Conservation (phyloP, 257 asterid species). For the Solanum arcanum region DNA sequence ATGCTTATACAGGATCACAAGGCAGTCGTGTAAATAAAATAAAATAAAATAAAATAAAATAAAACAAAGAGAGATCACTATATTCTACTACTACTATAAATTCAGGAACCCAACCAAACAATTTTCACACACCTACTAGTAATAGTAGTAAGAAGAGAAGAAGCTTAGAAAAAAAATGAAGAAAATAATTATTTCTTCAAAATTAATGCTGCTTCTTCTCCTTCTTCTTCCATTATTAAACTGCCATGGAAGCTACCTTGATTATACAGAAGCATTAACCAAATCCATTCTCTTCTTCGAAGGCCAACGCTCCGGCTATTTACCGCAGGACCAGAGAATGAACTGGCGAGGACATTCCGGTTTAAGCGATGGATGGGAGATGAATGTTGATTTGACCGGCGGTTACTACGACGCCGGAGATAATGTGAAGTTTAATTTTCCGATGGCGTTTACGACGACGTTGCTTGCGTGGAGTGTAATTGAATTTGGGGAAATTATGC, state of each 20-base stretch:
- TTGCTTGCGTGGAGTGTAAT: slow-evolving; percentile 92
- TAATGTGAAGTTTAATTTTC: slow-evolving; percentile 77
- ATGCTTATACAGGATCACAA: not conserved
- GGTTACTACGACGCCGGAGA: slow-evolving; percentile 99
- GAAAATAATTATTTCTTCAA: not conserved
- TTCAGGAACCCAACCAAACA: not conserved
- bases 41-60: not conserved
- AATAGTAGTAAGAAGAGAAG: not conserved
- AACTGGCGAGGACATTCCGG: slow-evolving; percentile 83
- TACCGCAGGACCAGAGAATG: slow-evolving; percentile 78
- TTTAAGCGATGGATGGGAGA: slow-evolving; percentile 68
- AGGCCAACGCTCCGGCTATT: slow-evolving; percentile 85
- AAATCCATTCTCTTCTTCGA: slow-evolving; percentile 78
- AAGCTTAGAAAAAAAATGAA: not conserved
- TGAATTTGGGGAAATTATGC: slow-evolving; percentile 73
- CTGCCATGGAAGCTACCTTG: slow-evolving; percentile 30
- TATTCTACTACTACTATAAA: not conserved
- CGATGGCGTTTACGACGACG: slow-evolving; percentile 97
- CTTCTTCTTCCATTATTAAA: not conserved
- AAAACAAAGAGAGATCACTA: not conserved
- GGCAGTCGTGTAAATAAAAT: not conserved
- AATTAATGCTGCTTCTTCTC: not conserved
- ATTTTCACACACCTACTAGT: not conserved
- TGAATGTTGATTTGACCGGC: slow-evolving; percentile 56
- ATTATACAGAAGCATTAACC: slow-evolving; percentile 71